Evolutionary conservation across 441 rosid species (phyloP).

Genomic region (Jatropha multifida): DNA sequence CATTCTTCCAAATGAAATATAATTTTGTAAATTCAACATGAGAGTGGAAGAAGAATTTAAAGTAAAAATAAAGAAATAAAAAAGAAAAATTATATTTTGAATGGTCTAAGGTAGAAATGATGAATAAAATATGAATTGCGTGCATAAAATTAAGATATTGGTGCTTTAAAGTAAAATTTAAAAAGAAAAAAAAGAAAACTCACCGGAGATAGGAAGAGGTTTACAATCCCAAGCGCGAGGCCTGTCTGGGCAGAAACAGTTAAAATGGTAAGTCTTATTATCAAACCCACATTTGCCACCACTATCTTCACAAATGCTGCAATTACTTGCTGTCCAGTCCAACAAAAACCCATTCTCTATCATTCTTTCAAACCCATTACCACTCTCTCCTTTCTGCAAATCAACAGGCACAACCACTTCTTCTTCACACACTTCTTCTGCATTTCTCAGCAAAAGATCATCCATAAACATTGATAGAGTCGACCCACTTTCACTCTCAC

Average conservation of each 20-base stretch:
- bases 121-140: too few species aligned
- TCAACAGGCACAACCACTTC: constrained; percentile 35
- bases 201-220: neutral
- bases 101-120: too few species aligned
- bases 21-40: too few species aligned
- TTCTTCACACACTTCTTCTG: constrained; percentile 20
- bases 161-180: too few species aligned
- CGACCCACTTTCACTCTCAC: neutral
- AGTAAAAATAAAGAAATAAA: too few species aligned
- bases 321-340: constrained; percentile 46
- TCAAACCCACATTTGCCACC: constrained; percentile 60
- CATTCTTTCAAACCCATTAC: neutral
- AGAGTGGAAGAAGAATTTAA: too few species aligned
- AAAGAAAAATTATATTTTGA: too few species aligned
- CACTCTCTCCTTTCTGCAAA: neutral
- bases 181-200: neutral
- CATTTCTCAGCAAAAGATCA: constrained; percentile 24
- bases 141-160: too few species aligned
- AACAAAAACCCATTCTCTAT: constrained; percentile 37
- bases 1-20: too few species aligned
- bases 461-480: constrained; percentile 26
- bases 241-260: constrained; percentile 57
- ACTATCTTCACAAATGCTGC: constrained; percentile 34
- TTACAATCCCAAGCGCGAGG: constrained; percentile 39
- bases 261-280: constrained; percentile 14